phyloP scores from a whole-genome alignment of 2,329 filamentous ascomycete genomes.

The Talaromyces sp. region DNA sequence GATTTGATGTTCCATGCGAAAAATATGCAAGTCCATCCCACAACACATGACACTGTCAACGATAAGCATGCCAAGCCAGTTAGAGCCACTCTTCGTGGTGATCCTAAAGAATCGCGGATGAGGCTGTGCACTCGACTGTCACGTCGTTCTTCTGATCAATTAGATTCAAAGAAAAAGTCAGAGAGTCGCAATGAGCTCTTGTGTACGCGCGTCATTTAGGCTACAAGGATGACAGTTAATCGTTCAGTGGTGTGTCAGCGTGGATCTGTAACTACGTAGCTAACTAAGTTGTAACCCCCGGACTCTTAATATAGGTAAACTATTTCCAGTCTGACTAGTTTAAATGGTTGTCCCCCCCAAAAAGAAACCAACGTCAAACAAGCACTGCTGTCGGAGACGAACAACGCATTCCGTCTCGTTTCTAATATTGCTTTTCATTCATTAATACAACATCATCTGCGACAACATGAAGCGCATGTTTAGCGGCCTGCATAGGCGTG shows the following conservation, averaged over 20 bases:
- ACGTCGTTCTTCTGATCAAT: neutral
- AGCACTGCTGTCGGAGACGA: neutral
- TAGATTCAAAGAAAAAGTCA: neutral
- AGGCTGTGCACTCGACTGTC: conserved; percentile 3
- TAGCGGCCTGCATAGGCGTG: conserved; percentile 15
- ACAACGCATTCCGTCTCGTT: neutral
- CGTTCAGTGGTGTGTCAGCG: too few species aligned
- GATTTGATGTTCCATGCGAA: too few species aligned
- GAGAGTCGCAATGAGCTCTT: neutral
- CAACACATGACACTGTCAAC: neutral
- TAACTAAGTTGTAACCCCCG: neutral
- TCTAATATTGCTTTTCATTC: neutral
- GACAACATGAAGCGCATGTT: conserved; percentile 16
- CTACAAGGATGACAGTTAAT: neutral
- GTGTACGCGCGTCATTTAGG: neutral
- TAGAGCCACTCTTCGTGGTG: neutral
- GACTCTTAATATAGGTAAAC: neutral
- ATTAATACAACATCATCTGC: neutral
- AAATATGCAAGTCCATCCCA: too few species aligned
- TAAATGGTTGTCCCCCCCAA: neutral
- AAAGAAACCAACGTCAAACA: neutral
- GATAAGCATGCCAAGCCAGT: neutral
- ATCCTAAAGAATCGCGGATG: neutral
- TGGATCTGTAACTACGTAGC: too few species aligned
- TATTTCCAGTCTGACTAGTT: neutral